These are phyloP conservation scores for Tricholoma matsutake DNA, from an alignment of 768 basidiomycete species.

Conservation along the genomic window DNA sequence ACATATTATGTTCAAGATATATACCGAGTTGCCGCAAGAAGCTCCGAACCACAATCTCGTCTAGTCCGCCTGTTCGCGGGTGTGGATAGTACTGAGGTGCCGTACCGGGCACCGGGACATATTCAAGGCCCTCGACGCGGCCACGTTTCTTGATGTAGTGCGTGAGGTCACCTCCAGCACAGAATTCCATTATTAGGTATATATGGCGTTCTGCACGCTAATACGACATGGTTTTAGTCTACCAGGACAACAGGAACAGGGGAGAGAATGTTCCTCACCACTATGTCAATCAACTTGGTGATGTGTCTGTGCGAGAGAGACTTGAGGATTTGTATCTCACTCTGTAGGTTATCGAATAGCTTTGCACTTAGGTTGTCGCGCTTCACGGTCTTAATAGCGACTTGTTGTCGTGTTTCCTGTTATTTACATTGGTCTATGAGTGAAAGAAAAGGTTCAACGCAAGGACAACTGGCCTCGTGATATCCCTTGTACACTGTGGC, in stretches of 20 bases:
- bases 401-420: conserved; percentile 75
- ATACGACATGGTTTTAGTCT: not conserved
- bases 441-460: not conserved
- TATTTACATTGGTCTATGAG: not conserved
- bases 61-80: conserved; percentile 85
- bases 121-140: conserved; percentile 85
- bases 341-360: conserved; percentile 95
- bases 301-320: conserved; percentile 90
- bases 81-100: conserved; percentile 87
- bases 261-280: conserved; percentile 46
- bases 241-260: not conserved
- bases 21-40: conserved; percentile 78
- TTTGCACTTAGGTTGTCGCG: conserved; percentile 85
- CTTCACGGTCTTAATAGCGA: conserved; percentile 95
- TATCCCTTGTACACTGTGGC: conserved; percentile 95
- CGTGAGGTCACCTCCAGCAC: conserved; percentile 93
- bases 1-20: conserved; percentile 5
- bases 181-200: conserved; percentile 97
- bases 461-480: conserved; percentile 62
- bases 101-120: conserved; percentile 63
- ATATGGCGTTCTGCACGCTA: conserved; percentile 75
- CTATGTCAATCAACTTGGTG: conserved; percentile 88
- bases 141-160: conserved; percentile 99
- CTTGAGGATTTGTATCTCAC: conserved; percentile 96
- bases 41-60: conserved; percentile 86